Base-by-base conservation (phyloP, 2,329 filamentous ascomycete species). In the Aureobasidium pullulans region DNA sequence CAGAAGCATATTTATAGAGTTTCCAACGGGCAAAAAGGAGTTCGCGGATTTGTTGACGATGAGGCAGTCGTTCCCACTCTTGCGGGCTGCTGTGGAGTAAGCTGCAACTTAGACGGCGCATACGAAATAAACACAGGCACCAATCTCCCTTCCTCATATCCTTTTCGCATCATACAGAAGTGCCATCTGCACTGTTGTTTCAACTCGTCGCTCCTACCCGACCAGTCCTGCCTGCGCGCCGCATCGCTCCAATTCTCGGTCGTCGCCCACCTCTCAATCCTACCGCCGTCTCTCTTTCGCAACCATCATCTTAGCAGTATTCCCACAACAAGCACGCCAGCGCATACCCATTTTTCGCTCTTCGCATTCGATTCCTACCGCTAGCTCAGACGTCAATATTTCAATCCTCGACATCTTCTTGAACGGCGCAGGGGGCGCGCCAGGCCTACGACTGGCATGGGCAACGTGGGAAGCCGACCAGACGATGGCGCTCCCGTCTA, bases 401-500 rank as follows among this genome's bases (percentile, higher is more conserved):
- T 8, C 34, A 19, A 15, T 28, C 48, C 36, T 40, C 23, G 10
- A 29, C 34, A 40, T 36, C 29, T 23, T n/a, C 4, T 11, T n/a
- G 7, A 6, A 36, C 10, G 42, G 42, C 37, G 44, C 49, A 34
- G 53, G 50, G 60, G 47, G 47, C 44, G 42, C 32, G 47, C 31
- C 31, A 13, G 53, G 37, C 61, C 54, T 37, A 42, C 34, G 57
- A 47, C 59, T 49, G 70, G 66, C 64, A 99, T 99, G 94, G 94
- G 94, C 71, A 91, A 88, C 79, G 86, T 96, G 75, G 87, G 85
- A 74, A 96, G 92, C 80, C 88, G 86, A 75, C 85, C 87, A 69
- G 92, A 96, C 68, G 92, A 96, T 70, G 89, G 85, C 72, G 82
- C 84, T 67, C 77, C 84, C 68, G 79, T 97, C 72, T 95, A 88